Conservation (phyloP, 148 eudicot genomes). For the Fagopyrum esculentum region DNA sequence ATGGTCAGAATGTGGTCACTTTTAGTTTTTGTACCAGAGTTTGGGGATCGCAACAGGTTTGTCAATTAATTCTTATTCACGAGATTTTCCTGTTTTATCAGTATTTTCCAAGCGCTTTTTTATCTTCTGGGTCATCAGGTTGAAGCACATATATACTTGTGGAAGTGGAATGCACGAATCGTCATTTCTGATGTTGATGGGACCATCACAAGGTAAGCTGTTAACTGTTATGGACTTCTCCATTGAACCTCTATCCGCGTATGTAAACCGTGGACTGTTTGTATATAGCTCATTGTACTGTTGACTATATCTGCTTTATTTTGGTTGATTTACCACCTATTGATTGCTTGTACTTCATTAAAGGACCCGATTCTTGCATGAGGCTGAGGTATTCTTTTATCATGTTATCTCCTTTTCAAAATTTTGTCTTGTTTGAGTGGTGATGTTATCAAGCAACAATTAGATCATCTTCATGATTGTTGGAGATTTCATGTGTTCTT, state of each 20-base stretch:
- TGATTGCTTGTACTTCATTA: background rate
- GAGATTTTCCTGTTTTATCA: background rate
- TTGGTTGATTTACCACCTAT: background rate
- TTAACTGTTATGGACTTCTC: background rate
- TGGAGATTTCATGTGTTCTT: background rate
- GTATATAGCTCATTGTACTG: background rate
- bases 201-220: slow-evolving; percentile 83
- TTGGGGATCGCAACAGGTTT: slow-evolving; percentile 75
- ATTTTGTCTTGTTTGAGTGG: background rate
- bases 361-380: background rate
- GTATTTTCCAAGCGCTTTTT: slow-evolving; percentile 11
- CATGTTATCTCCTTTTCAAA: slow-evolving; percentile 2
- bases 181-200: slow-evolving; percentile 99
- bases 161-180: slow-evolving; percentile 96
- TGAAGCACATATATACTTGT: slow-evolving; percentile 94
- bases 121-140: slow-evolving; percentile 42
- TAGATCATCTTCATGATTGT: background rate
- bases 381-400: background rate
- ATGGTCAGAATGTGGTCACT: slow-evolving; percentile 89
- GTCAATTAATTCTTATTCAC: background rate
- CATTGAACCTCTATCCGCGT: background rate
- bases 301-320: background rate
- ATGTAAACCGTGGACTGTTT: background rate
- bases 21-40: slow-evolving; percentile 82
- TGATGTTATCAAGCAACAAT: background rate